phyloP scores from a whole-genome alignment of 2,329 filamentous ascomycete species.

The Clarireedia sp. region DNA sequence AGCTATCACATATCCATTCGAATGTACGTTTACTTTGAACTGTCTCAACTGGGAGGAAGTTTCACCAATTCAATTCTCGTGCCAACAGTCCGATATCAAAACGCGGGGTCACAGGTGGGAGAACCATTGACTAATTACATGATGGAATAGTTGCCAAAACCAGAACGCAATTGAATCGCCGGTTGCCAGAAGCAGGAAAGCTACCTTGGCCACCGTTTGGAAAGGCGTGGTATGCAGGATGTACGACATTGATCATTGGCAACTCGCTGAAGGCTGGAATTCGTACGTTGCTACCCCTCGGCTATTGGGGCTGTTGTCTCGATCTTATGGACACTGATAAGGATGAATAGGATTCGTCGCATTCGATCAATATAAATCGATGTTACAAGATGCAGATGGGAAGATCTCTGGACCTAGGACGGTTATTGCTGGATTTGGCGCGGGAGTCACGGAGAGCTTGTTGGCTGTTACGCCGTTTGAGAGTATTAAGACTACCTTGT shows the following conservation, averaged over 20 bases:
- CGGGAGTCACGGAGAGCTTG: slow-evolving; percentile 87
- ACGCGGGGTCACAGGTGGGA: background rate
- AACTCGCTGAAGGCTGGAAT: slow-evolving; percentile 96
- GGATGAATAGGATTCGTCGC: slow-evolving; percentile 67
- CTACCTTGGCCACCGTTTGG: slow-evolving; percentile 94
- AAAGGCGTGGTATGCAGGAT: slow-evolving; percentile 92
- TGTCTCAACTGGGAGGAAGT: background rate
- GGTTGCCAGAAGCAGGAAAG: slow-evolving; percentile 73
- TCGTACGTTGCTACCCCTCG: slow-evolving; percentile 45
- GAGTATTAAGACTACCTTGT: slow-evolving; percentile 95
- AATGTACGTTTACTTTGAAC: slow-evolving; percentile 52
- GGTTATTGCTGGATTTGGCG: slow-evolving; percentile 88
- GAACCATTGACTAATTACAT: background rate
- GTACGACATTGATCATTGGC: slow-evolving; percentile 91
- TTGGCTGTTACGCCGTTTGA: slow-evolving; percentile 95
- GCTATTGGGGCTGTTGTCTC: background rate
- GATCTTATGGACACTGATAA: background rate
- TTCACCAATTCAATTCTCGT: background rate
- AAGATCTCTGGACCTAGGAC: slow-evolving; percentile 86
- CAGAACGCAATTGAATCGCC: slow-evolving; percentile 82
- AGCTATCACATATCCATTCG: slow-evolving; percentile 90
- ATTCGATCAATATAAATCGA: slow-evolving; percentile 85
- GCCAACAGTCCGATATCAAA: background rate
- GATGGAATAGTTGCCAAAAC: slow-evolving; percentile 67
- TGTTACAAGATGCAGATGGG: slow-evolving; percentile 76